These are phyloP conservation scores for Phytophthora boehmeriae DNA, from an alignment of 352 stramenopile species.

Conservation along the genomic window DNA sequence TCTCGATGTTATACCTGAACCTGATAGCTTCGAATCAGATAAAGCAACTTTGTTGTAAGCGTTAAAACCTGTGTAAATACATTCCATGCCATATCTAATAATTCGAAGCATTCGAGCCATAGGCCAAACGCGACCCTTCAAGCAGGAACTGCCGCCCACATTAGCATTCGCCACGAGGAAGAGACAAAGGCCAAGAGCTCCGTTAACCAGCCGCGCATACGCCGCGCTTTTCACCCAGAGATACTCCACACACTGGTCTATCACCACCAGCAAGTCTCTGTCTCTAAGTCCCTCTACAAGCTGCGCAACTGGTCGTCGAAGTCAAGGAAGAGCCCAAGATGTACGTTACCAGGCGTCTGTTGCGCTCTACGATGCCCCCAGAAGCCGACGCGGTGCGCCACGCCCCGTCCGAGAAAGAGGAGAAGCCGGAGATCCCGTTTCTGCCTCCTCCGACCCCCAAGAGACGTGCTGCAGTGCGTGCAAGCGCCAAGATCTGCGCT, in stretches of 20 bases:
- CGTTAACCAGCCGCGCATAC: neutral
- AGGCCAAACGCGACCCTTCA: slow-evolving; percentile 25
- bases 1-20: neutral
- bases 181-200: neutral
- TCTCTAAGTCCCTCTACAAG: too few species aligned
- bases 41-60: neutral
- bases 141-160: slow-evolving; percentile 25
- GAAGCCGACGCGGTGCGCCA: slow-evolving; percentile 14
- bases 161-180: slow-evolving; percentile 23
- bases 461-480: slow-evolving; percentile 23
- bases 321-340: too few species aligned
- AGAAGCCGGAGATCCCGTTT: too few species aligned
- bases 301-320: too few species aligned
- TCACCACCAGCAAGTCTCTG: neutral
- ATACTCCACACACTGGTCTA: neutral
- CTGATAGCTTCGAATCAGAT: neutral
- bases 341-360: slow-evolving; percentile 68
- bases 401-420: too few species aligned
- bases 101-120: slow-evolving; percentile 15
- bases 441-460: slow-evolving; percentile 22
- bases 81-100: slow-evolving; percentile 4
- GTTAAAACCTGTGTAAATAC: neutral
- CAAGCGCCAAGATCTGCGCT: slow-evolving; percentile 24
- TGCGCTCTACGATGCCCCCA: slow-evolving; percentile 59
- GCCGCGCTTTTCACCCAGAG: neutral